Evolutionary conservation across 2,329 filamentous ascomycete species (phyloP).

Genomic region (Monosporascus sp.): DNA sequence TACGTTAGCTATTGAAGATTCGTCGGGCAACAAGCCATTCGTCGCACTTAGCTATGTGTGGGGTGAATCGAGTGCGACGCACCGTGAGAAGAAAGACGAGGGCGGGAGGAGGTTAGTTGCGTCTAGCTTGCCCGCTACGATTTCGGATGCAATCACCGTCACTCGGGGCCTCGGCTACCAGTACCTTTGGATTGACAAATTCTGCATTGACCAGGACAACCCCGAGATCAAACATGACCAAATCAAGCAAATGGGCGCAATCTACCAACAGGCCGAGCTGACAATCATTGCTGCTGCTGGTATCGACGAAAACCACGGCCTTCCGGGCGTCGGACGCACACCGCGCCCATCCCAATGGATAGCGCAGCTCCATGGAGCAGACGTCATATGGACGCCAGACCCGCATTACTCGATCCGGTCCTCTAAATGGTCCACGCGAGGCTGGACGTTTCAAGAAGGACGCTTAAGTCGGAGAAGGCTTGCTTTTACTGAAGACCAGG

Average conservation of each 20-base stretch:
- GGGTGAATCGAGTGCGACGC: neutral
- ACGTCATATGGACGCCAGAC: neutral
- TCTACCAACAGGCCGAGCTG: conserved; percentile 18
- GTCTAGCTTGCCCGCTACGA: neutral
- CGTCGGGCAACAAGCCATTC: neutral
- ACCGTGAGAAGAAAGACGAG: neutral
- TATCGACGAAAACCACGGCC: conserved; percentile 6
- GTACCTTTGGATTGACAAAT: conserved; percentile 26
- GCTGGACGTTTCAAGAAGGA: conserved; percentile 10
- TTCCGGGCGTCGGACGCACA: conserved; percentile 4
- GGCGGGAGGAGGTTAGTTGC: neutral
- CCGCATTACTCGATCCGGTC: neutral
- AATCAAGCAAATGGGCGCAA: conserved; percentile 19
- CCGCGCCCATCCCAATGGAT: neutral
- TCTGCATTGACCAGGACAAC: conserved; percentile 18
- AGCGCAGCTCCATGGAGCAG: neutral
- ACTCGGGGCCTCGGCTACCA: conserved; percentile 7
- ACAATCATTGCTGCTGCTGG: conserved; percentile 20
- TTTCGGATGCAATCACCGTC: neutral
- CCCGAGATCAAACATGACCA: conserved; percentile 6
- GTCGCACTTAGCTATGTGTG: neutral
- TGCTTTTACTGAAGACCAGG: conserved; percentile 6
- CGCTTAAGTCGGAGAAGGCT: conserved; percentile 2
- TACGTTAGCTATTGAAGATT: too few relatives aligned
- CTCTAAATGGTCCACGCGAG: conserved; percentile 13